These are phyloP conservation scores for Elongisporangium anandrum DNA, from an alignment of 352 stramenopile species.

Conservation along the genomic window DNA sequence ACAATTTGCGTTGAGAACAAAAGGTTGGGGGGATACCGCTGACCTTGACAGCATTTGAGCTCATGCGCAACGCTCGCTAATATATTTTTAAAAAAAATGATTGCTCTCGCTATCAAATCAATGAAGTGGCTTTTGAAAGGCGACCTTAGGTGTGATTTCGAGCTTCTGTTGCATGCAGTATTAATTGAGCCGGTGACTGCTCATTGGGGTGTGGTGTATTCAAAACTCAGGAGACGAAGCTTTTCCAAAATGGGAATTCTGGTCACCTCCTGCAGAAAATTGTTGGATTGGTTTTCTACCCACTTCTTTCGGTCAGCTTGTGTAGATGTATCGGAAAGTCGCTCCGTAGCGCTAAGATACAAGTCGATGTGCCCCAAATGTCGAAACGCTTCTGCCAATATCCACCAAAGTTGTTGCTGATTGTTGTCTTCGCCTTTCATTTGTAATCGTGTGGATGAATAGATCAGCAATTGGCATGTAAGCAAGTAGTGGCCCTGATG, in stretches of 20 bases:
- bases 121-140: no score
- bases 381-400: conserved; percentile 54
- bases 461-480: conserved; percentile 31
- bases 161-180: no score
- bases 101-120: no score
- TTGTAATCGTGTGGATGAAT: conserved; percentile 30
- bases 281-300: background rate
- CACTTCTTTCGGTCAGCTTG: background rate
- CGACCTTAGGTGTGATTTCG: no score
- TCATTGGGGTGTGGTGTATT: background rate
- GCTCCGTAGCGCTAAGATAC: conserved; percentile 34
- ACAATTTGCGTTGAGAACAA: no score
- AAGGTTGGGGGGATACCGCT: no score
- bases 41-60: no score
- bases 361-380: conserved; percentile 52
- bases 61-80: no score
- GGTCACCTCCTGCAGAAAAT: conserved; percentile 3
- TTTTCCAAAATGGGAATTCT: background rate
- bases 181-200: no score
- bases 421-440: conserved; percentile 6
- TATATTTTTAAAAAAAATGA: no score
- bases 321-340: background rate
- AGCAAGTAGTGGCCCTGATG: conserved; percentile 55
- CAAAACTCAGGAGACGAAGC: background rate
- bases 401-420: conserved; percentile 33